Evolutionary conservation across 371 early-diverging fungal species (phyloP), one percentile per base, ranked within the genome.

Genomic region (Mortierella sp.): DNA sequence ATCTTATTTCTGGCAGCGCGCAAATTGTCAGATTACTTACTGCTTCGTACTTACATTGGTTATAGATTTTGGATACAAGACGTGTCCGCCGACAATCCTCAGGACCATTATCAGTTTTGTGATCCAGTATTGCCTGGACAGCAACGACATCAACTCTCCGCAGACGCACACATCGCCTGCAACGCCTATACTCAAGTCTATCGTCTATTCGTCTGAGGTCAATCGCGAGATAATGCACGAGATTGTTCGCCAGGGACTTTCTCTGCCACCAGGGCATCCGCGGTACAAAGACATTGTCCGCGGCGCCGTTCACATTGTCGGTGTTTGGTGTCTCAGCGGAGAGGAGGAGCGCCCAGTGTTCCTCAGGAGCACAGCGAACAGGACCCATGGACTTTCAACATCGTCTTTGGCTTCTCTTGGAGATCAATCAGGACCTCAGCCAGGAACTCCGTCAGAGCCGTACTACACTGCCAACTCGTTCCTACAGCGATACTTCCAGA

Each of bases 141-240:
- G 91, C 80, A 89, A 89, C 77, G 79, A 90, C 74, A 89, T 89
- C 54, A 82, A 90, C 48, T 79, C 88, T 14, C 80, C 90, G 43
- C 78, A 86, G 5, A 75, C 88, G 11, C 74, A 86, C 46, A 91
- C 93, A 28, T 92, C 93, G 8, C 93, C 93, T 4, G 93, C 94
- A 3, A 92, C 91, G 13, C 93, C 93, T 1, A 93, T 95, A 40
- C 81, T 94, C 21, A 94, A 93, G 78, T 92, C 93, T 3, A 92
- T 96, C 46, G 90, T 97, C 3, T 82, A 94, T 1, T 91, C 91
- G 2, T 90, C 92, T 0, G 91, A 93, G 34, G 91, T 91, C 77
- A 95, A 93, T 34, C 88, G 95, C 8, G 95, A 95, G 78, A 91
- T 95, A 77, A 89, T 95, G 26, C 95, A 95, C 81, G 97, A 97